Conservation (phyloP, 345 rosid genomes). For the Rhodomyrtus tomentosa region DNA sequence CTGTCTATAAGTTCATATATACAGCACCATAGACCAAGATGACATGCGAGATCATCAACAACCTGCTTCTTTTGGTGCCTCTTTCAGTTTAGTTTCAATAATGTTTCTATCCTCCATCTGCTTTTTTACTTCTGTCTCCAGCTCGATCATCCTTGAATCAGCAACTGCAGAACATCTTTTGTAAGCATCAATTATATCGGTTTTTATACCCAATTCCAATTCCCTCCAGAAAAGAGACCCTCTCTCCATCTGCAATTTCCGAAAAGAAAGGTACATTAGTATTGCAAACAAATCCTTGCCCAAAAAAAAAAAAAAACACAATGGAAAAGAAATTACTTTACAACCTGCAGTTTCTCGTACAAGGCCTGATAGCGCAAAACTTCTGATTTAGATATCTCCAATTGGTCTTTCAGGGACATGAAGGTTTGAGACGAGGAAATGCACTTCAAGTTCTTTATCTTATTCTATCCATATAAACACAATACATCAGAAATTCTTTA, state of each 20-base stretch:
- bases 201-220: slow-evolving; percentile 60
- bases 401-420: slow-evolving; percentile 54
- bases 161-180: slow-evolving; percentile 57
- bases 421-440: slow-evolving; percentile 59
- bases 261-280: slow-evolving; percentile 10
- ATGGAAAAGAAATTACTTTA: slow-evolving; percentile 39
- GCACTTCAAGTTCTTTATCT: slow-evolving; percentile 51
- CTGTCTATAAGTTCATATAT: not conserved
- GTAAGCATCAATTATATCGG: slow-evolving; percentile 61
- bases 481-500: slow-evolving; percentile 2
- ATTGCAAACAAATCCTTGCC: slow-evolving; percentile 9
- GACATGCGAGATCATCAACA: slow-evolving; percentile 5
- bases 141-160: slow-evolving; percentile 55
- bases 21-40: not conserved
- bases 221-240: slow-evolving; percentile 82
- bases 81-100: slow-evolving; percentile 57
- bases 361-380: slow-evolving; percentile 55
- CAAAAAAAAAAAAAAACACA: slow-evolving; percentile 4
- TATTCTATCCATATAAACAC: slow-evolving; percentile 41
- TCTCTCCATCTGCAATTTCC: slow-evolving; percentile 65
- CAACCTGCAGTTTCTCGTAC: slow-evolving; percentile 94
- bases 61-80: slow-evolving; percentile 72
- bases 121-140: slow-evolving; percentile 52
- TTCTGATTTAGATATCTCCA: slow-evolving; percentile 64
- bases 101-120: slow-evolving; percentile 46